phyloP scores from a whole-genome alignment of 441 rosid genomes.

The Codiaeum variegatum region DNA sequence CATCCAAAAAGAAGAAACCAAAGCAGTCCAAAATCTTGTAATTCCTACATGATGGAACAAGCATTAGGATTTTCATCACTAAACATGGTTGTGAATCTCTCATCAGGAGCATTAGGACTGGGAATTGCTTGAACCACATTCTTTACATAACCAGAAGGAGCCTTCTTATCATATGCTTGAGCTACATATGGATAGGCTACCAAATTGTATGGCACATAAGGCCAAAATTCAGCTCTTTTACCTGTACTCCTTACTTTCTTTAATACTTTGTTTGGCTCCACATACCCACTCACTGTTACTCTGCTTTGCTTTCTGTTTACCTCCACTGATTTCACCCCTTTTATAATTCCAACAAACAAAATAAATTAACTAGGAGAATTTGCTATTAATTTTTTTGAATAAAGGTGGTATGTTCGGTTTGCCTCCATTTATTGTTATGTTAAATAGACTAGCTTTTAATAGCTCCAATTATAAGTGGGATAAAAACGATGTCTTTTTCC shows the following conservation, averaged over 20 bases:
- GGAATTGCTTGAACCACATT: slow-evolving; percentile 58
- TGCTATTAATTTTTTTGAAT: not conserved
- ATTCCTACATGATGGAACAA: slow-evolving; percentile 61
- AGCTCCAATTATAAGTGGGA: not conserved
- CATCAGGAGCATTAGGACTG: slow-evolving; percentile 48
- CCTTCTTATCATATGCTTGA: slow-evolving; percentile 80
- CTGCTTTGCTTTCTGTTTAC: slow-evolving; percentile 66
- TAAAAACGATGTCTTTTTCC: slow-evolving; percentile 2
- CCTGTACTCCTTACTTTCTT: slow-evolving; percentile 62
- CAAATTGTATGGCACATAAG: slow-evolving; percentile 67
- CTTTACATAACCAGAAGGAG: slow-evolving; percentile 74
- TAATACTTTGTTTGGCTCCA: slow-evolving; percentile 72
- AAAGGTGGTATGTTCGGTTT: slow-evolving; percentile 16
- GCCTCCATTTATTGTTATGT: slow-evolving; percentile 21
- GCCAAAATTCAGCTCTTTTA: slow-evolving; percentile 86
- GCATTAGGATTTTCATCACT: slow-evolving; percentile 86
- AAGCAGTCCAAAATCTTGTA: not conserved
- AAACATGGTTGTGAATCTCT: slow-evolving; percentile 45
- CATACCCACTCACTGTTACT: slow-evolving; percentile 67
- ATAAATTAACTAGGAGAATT: not conserved
- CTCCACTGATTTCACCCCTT: slow-evolving; percentile 65
- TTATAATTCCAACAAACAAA: not conserved
- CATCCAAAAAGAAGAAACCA: not conserved
- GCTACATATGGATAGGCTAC: slow-evolving; percentile 81
- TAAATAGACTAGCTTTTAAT: not conserved